These are phyloP conservation scores for Circinella umbellata DNA, from an alignment of 371 early-diverging fungal genomes.

Conservation along the genomic window DNA sequence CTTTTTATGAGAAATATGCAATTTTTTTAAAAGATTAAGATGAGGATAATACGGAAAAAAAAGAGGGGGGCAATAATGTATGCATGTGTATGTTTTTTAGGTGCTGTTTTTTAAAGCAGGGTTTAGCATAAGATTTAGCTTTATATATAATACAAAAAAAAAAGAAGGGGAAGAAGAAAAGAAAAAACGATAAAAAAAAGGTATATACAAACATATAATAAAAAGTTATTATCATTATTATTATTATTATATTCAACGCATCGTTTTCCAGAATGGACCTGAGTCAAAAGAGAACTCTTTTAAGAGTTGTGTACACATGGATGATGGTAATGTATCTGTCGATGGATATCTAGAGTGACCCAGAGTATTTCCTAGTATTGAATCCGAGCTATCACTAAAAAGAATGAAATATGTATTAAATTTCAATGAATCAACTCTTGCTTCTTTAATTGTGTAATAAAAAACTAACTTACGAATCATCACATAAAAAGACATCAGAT, in stretches of 20 bases:
- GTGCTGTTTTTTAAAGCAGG: too few relatives aligned
- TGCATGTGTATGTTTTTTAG: background rate
- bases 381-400: conserved; percentile 3
- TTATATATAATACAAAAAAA: background rate
- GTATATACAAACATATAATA: too few relatives aligned
- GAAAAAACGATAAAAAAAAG: too few relatives aligned
- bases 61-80: background rate
- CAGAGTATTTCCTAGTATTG: conserved; percentile 3
- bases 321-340: conserved; percentile 31
- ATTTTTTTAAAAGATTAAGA: background rate
- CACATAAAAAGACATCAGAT: conserved; percentile 43
- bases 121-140: too few relatives aligned
- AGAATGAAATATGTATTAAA: background rate
- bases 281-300: conserved; percentile 40
- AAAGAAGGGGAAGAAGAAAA: too few relatives aligned
- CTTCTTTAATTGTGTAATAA: background rate
- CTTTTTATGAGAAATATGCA: conserved; percentile 9
- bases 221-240: too few relatives aligned
- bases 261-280: conserved; percentile 38
- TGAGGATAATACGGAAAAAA: background rate
- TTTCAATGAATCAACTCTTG: too few relatives aligned
- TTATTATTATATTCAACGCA: conserved; percentile 19
- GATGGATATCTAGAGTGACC: conserved; percentile 17
- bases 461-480: conserved; percentile 32
- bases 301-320: conserved; percentile 40